Base-by-base conservation (phyloP, 257 asterid species). In the Penstemon eatonii region DNA sequence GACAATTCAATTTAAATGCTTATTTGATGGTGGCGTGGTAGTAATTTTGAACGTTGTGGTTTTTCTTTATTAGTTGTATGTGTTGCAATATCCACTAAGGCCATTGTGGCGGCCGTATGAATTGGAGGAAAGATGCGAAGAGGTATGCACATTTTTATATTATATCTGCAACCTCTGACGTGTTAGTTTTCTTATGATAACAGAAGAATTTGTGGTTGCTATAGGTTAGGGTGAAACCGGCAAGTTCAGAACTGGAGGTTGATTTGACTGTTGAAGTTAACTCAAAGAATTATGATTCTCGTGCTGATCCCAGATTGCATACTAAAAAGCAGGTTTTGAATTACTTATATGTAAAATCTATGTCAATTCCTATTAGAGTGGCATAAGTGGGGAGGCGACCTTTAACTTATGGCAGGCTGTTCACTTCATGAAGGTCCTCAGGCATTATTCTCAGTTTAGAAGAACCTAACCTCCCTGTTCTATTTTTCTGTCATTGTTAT, bases 51-150 rank as follows among this genome's bases (percentile, higher is more conserved):
- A 33, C 13, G 19, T 46, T 75, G 13, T 74, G 33, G 33, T 55
- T 8, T 19, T 15, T 47, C 25, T 12, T 71, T 46, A 33, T 10
- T 82, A 90, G 97, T 62, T 93, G 58, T 87, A 84, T 70, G 83
- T 85, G 71, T 63, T 88, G 73, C 98, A 92, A 72, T 92, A 76
- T 76, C 96, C 95, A 4, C 75, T 86, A n/a, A 85, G 97, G 76
- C 92, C 90, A 2, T 3, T 54, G 70, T 92, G 97, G 97, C 80
- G 98, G 50, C 97, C 98, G 0, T 92, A 92, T 78, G 98, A 82
- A 25, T 63, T 90, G 78, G 94, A 86, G 0, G 94, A 82, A 3
- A 78, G 81, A 68, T 85, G 96, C 71, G 58, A 85, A 54, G 91
- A 82, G 87, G 97, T 90, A 69, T 55, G 81, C 69, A 39, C 60